Base-by-base conservation (phyloP, 768 basidiomycete species). In the Tubosaeta sp. region DNA sequence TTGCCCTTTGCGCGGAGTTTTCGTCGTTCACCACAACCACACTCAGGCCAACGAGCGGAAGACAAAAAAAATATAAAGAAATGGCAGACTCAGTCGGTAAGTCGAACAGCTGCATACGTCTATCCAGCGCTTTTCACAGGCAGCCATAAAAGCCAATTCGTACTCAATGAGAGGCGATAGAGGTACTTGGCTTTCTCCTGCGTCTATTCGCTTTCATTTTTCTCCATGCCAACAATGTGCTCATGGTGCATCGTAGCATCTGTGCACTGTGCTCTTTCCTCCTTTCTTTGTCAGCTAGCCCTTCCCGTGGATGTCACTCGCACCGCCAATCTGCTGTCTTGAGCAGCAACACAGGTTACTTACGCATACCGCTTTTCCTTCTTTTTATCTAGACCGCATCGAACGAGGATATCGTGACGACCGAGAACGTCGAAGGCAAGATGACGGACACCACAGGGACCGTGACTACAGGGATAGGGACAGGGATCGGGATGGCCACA, bases 371-470 rank as follows among this genome's bases (percentile, higher is more conserved):
- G 57, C 66, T 71, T 72, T 75, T 74, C 69, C 69, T 70, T 44
- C 49, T 49, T 81, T 79, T 66, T 73, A 65, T 69, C 62, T 73
- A 71, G 80, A 82, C 49, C 63, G 64, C 19, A 18, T 40, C 41
- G 63, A 65, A 62, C 84, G 84, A 57, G 80, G 80, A 59, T 84
- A 82, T 60, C 78, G 83, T 47, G 71, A 73, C 54, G 81, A 87
- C 66, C 80, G 86, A 57, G 76, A 84, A 46, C 78, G 83, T 43
- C 77, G 85, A 55, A 78, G 84, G 57, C 83, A 84, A 54, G 83
- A 80, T 48, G 70, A 81, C 27, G 76, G 75, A 50, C 74, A 74
- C 48, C 75, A 78, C 56, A 71, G 78, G 32, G 75, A 80, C 51
- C 72, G 81, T 41, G 82, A 82, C 44, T 69, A 73, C 59, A 68